Conservation (phyloP, 306 rosid species). For the Cicer cuneatum region DNA sequence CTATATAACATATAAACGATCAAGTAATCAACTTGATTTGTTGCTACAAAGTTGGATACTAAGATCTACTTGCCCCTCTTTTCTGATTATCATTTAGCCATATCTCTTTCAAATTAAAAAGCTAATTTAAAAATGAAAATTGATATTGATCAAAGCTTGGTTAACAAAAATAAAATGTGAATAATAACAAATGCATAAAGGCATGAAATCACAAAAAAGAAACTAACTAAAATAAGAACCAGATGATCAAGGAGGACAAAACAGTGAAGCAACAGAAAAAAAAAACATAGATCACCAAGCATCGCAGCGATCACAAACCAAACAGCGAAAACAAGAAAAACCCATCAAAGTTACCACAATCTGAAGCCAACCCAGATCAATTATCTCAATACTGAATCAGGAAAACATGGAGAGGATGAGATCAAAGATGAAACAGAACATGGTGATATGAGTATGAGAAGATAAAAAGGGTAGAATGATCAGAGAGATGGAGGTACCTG, state of each 20-base stretch:
- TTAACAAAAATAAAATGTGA: slow-evolving; percentile 27
- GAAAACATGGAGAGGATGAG: slow-evolving; percentile 43
- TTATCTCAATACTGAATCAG: slow-evolving; percentile 8
- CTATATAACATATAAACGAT: slow-evolving; percentile 18
- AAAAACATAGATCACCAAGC: slow-evolving; percentile 48
- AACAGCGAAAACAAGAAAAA: slow-evolving; percentile 40
- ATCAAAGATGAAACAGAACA: slow-evolving; percentile 43
- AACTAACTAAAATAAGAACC: slow-evolving; percentile 18
- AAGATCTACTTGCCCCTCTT: slow-evolving; percentile 48
- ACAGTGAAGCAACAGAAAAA: slow-evolving; percentile 26
- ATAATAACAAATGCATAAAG: slow-evolving; percentile 41
- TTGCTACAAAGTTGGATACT: slow-evolving; percentile 37
- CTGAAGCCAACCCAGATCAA: slow-evolving; percentile 46
- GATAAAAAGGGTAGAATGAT: slow-evolving; percentile 17
- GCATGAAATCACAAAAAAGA: slow-evolving; percentile 39
- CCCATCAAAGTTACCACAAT: slow-evolving; percentile 46
- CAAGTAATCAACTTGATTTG: slow-evolving; percentile 46
- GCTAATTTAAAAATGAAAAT: slow-evolving; percentile 15
- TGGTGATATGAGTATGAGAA: background rate
- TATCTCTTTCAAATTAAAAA: slow-evolving; percentile 33
- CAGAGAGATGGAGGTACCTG: slow-evolving; percentile 59
- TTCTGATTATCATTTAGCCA: slow-evolving; percentile 30
- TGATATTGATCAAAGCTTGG: slow-evolving; percentile 42
- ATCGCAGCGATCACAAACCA: slow-evolving; percentile 33
- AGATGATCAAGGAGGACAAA: slow-evolving; percentile 33